Base-by-base conservation (phyloP, 495 filamentous ascomycete species). In the Aspergillus avenaceus region DNA sequence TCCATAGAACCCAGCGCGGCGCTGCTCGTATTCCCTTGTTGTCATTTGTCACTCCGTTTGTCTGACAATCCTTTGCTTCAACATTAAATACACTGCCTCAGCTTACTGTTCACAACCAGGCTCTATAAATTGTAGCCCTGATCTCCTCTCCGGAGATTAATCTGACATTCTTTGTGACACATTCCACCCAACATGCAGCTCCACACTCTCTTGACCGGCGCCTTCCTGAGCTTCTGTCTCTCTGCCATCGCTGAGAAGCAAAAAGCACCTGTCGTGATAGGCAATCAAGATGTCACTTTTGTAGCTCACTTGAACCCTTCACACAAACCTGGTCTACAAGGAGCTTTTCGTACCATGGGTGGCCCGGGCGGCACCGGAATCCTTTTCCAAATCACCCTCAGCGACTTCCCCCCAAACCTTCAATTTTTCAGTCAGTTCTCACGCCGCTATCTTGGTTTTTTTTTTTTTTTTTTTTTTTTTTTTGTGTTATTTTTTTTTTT, bases 281-380 rank as follows among this genome's bases (percentile, higher is more conserved):
- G 79, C 70, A 91, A 91, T 65, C 80, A 84, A n/a, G n/a, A n/a
- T n/a, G n/a, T n/a, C n/a, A n/a, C n/a, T n/a, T n/a, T n/a, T n/a
- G n/a, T n/a, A n/a, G n/a, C n/a, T n/a, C n/a, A n/a, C 43, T 54
- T 8, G 80, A 82, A 16, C 70, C 75, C 13, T 59, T n/a, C 69
- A 14, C 88, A 84, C 69, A 67, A 74, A 32, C 86, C 84, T 5
- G 70, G 58, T 4, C 72, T 92, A 2, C 84, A 82, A 5, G 91
- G 91, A 24, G 69, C 57, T 23, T 59, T 96, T 45, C 68, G 67
- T 0, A 84, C 79, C n/a, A 70, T 61, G 19, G 71, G 83, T 3
- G 67, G 62, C 34, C 49, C 71, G 0, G 73, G 78, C 50, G 86
- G 87, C 31, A 71, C 72, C 21, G 90, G 89, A 37, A 78, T 90